A percentile compares a stretch with the other conserved stretches of the same genome.
Conservation (phyloP, 768 basidiomycete species). For the Xanthoconium stramineum region DNA sequence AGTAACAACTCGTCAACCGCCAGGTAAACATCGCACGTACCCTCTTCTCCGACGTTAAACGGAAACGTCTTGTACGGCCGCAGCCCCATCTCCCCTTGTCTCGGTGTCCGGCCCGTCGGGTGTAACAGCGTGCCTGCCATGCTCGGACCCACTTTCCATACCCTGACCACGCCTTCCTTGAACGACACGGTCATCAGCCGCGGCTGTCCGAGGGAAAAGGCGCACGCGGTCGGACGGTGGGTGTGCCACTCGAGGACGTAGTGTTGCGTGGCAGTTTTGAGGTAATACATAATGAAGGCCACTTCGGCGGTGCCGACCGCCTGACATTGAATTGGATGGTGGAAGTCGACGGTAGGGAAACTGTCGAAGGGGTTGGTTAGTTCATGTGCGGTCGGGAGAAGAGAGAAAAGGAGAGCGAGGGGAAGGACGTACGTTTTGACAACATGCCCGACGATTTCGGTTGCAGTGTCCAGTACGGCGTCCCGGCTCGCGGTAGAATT, state of each 20-base stretch:
- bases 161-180: slow-evolving; percentile 77
- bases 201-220: slow-evolving; percentile 94
- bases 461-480: slow-evolving; percentile 85
- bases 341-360: slow-evolving; percentile 93
- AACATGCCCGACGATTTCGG: slow-evolving; percentile 92
- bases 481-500: slow-evolving; percentile 74
- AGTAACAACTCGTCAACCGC: not conserved
- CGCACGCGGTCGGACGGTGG: slow-evolving; percentile 75
- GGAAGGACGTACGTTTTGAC: slow-evolving; percentile 71
- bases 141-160: slow-evolving; percentile 95
- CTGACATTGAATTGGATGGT: slow-evolving; percentile 79
- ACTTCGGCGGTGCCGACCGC: slow-evolving; percentile 95
- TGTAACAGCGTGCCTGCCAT: slow-evolving; percentile 81
- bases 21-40: slow-evolving; percentile 39
- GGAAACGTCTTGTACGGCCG: slow-evolving; percentile 85
- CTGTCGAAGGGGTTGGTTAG: slow-evolving; percentile 36
- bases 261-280: slow-evolving; percentile 91
- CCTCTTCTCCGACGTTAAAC: slow-evolving; percentile 82
- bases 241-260: slow-evolving; percentile 94
- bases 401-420: not conserved
- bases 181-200: slow-evolving; percentile 84
- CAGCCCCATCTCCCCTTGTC: slow-evolving; percentile 80
- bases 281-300: slow-evolving; percentile 92
- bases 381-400: no score
- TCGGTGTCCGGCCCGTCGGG: slow-evolving; percentile 85